phyloP scores from a whole-genome alignment of 768 basidiomycete species.

The Mycena galericulata region DNA sequence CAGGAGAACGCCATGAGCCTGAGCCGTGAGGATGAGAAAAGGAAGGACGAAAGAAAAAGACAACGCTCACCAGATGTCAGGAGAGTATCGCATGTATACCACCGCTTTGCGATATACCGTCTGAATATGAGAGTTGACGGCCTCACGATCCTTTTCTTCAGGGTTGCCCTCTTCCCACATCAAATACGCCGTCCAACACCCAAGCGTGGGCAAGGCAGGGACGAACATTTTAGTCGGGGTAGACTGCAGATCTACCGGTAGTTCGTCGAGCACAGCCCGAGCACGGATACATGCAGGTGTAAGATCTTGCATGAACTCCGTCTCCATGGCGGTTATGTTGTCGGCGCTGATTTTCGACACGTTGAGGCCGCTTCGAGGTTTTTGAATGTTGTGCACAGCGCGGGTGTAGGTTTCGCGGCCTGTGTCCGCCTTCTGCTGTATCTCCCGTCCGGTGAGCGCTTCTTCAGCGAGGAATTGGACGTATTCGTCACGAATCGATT shows the following conservation, averaged over 20 bases:
- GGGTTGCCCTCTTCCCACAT: slow-evolving; percentile 98
- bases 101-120: slow-evolving; percentile 91
- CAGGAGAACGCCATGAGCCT: slow-evolving; percentile 95
- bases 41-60: background rate
- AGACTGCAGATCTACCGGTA: slow-evolving; percentile 76
- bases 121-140: slow-evolving; percentile 76
- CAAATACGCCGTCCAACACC: slow-evolving; percentile 90
- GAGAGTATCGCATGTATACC: slow-evolving; percentile 92
- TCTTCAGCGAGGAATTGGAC: background rate
- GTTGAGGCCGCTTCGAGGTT: slow-evolving; percentile 74
- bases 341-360: slow-evolving; percentile 91
- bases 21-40: slow-evolving; percentile 18
- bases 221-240: slow-evolving; percentile 66
- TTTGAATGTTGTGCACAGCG: background rate
- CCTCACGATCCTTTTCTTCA: slow-evolving; percentile 81
- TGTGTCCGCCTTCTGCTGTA: background rate
- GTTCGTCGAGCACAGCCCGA: slow-evolving; percentile 84
- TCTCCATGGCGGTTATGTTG: slow-evolving; percentile 95
- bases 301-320: slow-evolving; percentile 93
- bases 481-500: background rate
- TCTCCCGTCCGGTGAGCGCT: background rate
- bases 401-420: background rate
- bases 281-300: slow-evolving; percentile 96
- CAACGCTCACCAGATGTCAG: slow-evolving; percentile 86
- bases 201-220: slow-evolving; percentile 79